Base-by-base conservation (phyloP, 148 eudicot genomes). In the Rhododendron kiyosumense region DNA sequence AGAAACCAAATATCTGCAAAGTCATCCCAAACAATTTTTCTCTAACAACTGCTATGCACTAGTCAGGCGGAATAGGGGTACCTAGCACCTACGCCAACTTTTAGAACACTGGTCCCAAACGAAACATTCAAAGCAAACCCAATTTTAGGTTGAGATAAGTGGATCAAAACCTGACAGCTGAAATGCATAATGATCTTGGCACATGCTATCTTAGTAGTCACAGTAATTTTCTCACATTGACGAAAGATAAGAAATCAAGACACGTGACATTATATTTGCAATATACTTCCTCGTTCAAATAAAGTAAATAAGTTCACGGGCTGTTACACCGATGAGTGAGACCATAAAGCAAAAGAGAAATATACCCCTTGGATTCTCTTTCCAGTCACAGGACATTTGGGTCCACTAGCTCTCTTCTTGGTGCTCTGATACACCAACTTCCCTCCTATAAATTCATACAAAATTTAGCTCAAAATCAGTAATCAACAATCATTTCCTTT, bases 351-450 rank as follows among this genome's bases (percentile, higher is more conserved):
- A 4, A 57, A 71, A 69, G 14, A 43, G 63, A 32, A 9, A 59
- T 71, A 59, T 90, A 92, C 93, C 89, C 93, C 93, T 86, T 92
- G 92, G 85, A 92, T 90, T 85, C 92, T 87, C 86, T 92, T 92
- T 78, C 94, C 94, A 26, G 94, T 92, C 26, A 92, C 91, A 22
- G 91, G 91, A 81, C 94, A 92, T 67, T 90, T 92, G 41, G 94
- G 94, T 81, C 94, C 94, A 36, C 92, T 92, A 45, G 94, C 94
- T 80, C 94, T 87, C 91, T 92, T 92, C 88, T 92, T 92, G 13
- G 92, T 92, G 87, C 71, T 92, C 88, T 90, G 94, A 49, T 90
- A 92, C 80, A 92, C 88, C 67, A 92, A 87, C 87, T 88, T 90
- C 80, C 93, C 93, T 71, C 93, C 93, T 91, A 85, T 49, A n/a